Evolutionary conservation across 306 rosid species (phyloP).

Genomic region (Quercus agrifolia): DNA sequence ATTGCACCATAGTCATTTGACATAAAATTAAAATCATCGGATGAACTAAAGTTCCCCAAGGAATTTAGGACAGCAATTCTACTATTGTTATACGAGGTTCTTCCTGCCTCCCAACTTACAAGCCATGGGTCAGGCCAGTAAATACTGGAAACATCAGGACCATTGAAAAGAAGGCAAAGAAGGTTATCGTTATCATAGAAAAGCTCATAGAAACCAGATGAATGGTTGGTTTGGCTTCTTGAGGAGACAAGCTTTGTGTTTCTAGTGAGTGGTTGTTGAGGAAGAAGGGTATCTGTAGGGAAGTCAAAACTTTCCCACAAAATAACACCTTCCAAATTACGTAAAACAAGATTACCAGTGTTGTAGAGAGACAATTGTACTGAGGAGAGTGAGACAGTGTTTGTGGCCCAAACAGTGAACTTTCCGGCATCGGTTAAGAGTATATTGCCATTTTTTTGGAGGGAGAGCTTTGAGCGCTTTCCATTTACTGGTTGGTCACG

Average conservation of each 20-base stretch:
- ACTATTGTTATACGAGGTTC: too few relatives aligned
- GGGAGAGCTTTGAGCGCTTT: too few relatives aligned
- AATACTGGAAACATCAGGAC: slow-evolving; percentile 41
- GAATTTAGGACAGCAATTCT: too few relatives aligned
- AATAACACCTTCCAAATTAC: neutral
- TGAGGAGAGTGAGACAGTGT: too few relatives aligned
- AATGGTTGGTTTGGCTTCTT: slow-evolving; percentile 40
- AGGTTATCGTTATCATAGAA: slow-evolving; percentile 44
- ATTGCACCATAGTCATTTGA: too few relatives aligned
- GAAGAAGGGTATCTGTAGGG: slow-evolving; percentile 52
- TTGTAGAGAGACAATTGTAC: slow-evolving; percentile 17
- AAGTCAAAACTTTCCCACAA: slow-evolving; percentile 55
- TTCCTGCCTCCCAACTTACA: neutral
- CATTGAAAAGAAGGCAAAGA: slow-evolving; percentile 50
- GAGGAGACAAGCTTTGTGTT: slow-evolving; percentile 35
- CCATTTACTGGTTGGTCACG: too few relatives aligned
- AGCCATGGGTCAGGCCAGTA: slow-evolving; percentile 61
- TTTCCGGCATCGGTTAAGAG: too few relatives aligned
- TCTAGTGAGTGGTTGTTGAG: slow-evolving; percentile 39
- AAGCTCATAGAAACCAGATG: slow-evolving; percentile 48
- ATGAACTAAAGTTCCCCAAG: too few relatives aligned
- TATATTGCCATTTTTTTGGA: too few relatives aligned
- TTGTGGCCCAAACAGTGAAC: too few relatives aligned
- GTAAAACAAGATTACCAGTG: slow-evolving; percentile 41
- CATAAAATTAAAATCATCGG: too few relatives aligned